These are phyloP conservation scores for Phytophthora cajani DNA, from an alignment of 352 stramenopile genomes.

Conservation along the genomic window DNA sequence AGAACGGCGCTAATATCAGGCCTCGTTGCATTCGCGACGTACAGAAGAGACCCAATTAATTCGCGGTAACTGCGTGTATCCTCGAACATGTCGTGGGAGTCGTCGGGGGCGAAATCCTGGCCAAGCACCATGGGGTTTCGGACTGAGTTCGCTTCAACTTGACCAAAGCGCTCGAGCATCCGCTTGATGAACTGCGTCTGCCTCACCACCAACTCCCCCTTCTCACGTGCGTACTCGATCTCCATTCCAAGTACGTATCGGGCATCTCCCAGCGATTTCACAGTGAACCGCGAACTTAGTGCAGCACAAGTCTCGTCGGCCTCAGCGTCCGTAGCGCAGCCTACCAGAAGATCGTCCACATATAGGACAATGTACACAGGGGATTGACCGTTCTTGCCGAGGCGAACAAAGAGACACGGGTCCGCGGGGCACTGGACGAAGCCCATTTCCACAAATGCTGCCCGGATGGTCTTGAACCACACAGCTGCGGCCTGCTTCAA, in stretches of 20 bases:
- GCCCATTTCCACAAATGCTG: constrained; percentile 2
- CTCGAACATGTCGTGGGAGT: background rate
- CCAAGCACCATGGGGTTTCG: constrained; percentile 7
- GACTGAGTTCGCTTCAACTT: background rate
- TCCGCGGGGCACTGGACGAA: background rate
- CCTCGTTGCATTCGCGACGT: constrained; percentile 28
- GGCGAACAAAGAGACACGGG: background rate
- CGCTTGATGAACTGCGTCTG: constrained; percentile 15
- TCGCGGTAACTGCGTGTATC: constrained; percentile 8
- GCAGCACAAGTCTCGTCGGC: background rate
- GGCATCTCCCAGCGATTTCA: constrained; percentile 27
- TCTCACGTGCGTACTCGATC: background rate
- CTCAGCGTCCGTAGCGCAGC: constrained; percentile 8
- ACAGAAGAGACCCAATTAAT: constrained; percentile 22
- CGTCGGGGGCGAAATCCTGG: constrained; percentile 4
- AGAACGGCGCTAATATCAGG: constrained; percentile 23
- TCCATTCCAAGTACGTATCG: constrained; percentile 29
- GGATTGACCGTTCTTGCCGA: background rate
- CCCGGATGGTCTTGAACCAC: constrained; percentile 39
- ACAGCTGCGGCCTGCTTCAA: constrained; percentile 38
- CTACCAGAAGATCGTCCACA: constrained; percentile 23
- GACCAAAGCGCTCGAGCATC: constrained; percentile 11
- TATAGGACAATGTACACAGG: constrained; percentile 21
- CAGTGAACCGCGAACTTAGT: background rate
- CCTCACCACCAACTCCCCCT: constrained; percentile 12